Evolutionary conservation across 495 filamentous ascomycete species (phyloP).

Genomic region (Aspergillus nanangensis): DNA sequence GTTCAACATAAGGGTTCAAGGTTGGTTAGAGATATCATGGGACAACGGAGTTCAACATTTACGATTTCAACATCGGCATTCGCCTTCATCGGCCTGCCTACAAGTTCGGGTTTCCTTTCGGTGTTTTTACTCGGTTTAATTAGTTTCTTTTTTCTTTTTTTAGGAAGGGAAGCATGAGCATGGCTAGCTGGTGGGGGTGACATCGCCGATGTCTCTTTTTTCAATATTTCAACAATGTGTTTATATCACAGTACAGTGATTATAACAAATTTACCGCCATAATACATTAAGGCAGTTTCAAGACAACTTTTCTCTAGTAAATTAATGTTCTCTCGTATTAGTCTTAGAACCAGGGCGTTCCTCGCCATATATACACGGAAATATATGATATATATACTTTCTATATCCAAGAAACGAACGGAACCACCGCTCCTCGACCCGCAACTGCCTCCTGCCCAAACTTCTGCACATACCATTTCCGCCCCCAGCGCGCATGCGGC

Average conservation of each 20-base stretch:
- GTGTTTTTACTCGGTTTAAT: constrained; percentile 2
- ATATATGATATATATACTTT: not conserved
- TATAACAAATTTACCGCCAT: constrained; percentile 3
- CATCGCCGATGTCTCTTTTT: constrained; percentile 16
- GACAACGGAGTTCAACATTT: constrained; percentile 50
- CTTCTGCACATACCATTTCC: constrained; percentile 80
- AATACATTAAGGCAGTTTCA: no score
- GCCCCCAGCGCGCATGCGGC: constrained; percentile 78
- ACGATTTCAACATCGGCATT: constrained; percentile 62
- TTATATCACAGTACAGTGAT: constrained; percentile 14
- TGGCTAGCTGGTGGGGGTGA: constrained; percentile 7
- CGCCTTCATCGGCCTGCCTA: constrained; percentile 24
- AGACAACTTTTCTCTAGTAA: no score
- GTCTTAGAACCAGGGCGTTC: not conserved
- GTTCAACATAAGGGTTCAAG: constrained; percentile 46
- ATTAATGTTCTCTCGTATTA: no score
- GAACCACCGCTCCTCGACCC: constrained; percentile 75
- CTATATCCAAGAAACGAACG: constrained; percentile 53
- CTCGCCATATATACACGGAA: no score
- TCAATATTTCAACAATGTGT: constrained; percentile 28
- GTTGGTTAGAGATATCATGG: constrained; percentile 44
- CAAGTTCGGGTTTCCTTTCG: constrained; percentile 22
- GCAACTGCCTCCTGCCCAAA: constrained; percentile 79
- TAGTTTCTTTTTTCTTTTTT: constrained; percentile 8
- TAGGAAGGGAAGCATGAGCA: constrained; percentile 11